Base-by-base conservation (phyloP, 306 rosid species). In the Ziziphus jujuba region DNA sequence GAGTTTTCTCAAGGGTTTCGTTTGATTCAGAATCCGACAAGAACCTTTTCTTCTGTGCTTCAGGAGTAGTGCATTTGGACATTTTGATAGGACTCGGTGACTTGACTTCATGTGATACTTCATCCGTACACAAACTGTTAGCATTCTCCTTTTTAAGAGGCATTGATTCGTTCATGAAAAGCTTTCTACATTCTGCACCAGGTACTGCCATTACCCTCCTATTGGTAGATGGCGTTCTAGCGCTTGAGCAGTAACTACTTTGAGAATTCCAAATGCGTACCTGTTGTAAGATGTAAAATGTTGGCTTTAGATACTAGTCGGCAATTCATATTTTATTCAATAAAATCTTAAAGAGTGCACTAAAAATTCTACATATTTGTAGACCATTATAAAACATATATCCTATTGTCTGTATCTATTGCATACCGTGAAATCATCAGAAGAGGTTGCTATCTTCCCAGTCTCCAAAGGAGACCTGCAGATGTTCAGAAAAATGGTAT, bases 361-460 rank as follows among this genome's bases (percentile, higher is more conserved):
- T 40, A 7, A 40, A n/a, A 40, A 28, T 5, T 34, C 15, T 57
- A 40, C 7, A 69, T 35, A 14, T 51, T 11, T 38, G 9, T 16
- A 20, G 43, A 28, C 11, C 19, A 35, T 17, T 1, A 16, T 22
- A 48, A 35, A 23, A 4, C 23, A 31, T n/a, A 44, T 15, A 49
- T 49, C 45, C 5, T 13, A 21, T 33, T 6, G 25, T 49, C 47
- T 7, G 63, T 62, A 20, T 14, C 56, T 28, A 45, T 24, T 52
- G 57, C 87, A 61, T 82, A 93, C 99, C 47, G 99, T 83, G 79
- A 70, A 84, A 87, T 95, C 99, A 78, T 91, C 99, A 14, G 99
- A 87, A 44, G 87, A 60, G 23, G 97, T 90, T 69, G 96, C 97
- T 33, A 95, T 67, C 87, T 85, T 87, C 60, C 92, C 96, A n/a